Conservation (phyloP, 176 grass and related monocot species). For the Chloris gayana region DNA sequence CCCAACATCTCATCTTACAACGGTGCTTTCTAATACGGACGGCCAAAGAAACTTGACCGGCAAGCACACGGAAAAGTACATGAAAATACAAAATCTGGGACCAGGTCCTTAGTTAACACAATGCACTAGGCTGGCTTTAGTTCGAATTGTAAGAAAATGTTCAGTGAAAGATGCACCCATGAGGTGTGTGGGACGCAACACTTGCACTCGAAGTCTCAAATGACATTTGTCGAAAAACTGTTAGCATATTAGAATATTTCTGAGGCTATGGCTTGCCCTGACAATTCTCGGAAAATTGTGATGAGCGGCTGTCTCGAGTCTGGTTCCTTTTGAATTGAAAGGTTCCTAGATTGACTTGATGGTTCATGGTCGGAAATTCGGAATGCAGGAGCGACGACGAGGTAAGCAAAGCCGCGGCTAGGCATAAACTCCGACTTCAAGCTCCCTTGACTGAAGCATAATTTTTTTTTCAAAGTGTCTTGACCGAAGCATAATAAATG, state of each 20-base stretch:
- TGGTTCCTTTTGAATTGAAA: neutral
- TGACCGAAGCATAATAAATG: neutral
- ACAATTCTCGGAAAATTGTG: too few relatives aligned
- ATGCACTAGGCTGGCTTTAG: neutral
- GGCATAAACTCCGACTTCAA: constrained; percentile 3
- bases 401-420: neutral
- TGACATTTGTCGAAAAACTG: neutral
- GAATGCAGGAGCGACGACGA: neutral
- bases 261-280: neutral
- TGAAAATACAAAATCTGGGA: neutral
- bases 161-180: neutral
- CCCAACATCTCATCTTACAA: neutral
- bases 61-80: constrained; percentile 3
- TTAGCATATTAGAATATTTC: too few relatives aligned
- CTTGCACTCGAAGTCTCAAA: neutral
- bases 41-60: neutral
- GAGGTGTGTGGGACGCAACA: neutral
- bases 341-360: neutral
- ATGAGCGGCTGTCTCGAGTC: too few relatives aligned
- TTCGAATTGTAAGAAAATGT: constrained; percentile 12
- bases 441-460: neutral
- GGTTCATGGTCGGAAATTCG: constrained; percentile 5
- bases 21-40: neutral
- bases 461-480: too few relatives aligned
- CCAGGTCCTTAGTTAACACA: neutral